Evolutionary conservation across 208 protist genomes (phyloP), one percentile per base, ranked within the genome.

Genomic region (Trypanosoma theileri): DNA sequence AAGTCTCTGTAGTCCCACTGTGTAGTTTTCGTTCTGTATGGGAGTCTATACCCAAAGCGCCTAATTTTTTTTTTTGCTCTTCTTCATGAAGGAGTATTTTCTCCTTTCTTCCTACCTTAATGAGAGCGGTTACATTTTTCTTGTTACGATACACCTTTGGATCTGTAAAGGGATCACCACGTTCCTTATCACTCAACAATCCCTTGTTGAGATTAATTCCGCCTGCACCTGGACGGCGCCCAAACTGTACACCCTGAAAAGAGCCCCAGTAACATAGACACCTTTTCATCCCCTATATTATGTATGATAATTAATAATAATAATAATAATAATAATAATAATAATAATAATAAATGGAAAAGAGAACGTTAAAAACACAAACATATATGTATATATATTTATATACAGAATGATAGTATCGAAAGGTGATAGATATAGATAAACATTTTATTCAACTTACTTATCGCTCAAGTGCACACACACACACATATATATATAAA

Each of bases 111-210:
- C 54, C 41, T 8, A 75, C 79, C 63, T 91, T 92, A 3, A 84
- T 71, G 24, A 82, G 71, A n/a, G 82, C 81, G 35, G 83, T 82
- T 17, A 89, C 64, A 56, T 76, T 92, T 16, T 64, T 84, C 26
- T 63, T 77, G 64, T 74, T 95, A 10, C 79, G 78, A 70, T 95
- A 95, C 57, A 92, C 85, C 11, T 64, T 56, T 10, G 81, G 84
- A 19, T 95, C 86, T 1, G 89, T 85, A 58, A 92, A 92, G 41
- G 75, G 76, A 69, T 95, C 89, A 12, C 89, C 89, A 24, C 59
- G 68, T 40, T 95, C 86, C 0, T 14, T 21, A 4, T 48, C n/a
- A 4, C 73, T 86, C 0, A 95, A 65, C 0, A 79, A 57, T 10
- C 86, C 86, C 4, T 79, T 75, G 57, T 95, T 92, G 0, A 80